phyloP scores from a whole-genome alignment of 306 rosid genomes.

The Prunus padus region DNA sequence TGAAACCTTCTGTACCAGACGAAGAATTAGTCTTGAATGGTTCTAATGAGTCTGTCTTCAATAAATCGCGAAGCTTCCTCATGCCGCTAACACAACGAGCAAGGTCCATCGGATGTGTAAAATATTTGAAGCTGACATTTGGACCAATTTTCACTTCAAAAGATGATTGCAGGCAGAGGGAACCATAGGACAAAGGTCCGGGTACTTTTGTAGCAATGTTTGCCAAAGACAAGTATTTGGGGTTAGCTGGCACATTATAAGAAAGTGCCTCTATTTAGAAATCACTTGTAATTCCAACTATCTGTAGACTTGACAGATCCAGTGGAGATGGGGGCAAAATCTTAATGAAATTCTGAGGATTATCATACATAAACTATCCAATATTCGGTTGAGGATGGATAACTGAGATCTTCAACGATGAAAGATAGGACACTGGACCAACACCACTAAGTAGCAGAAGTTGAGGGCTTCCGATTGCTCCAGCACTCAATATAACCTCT shows the following conservation, averaged over 20 bases:
- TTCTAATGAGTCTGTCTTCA: neutral
- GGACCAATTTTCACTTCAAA: slow-evolving; percentile 1
- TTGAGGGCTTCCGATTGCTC: slow-evolving; percentile 38
- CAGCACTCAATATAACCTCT: slow-evolving; percentile 36
- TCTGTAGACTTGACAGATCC: neutral
- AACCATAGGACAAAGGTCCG: neutral
- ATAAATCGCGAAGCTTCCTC: slow-evolving; percentile 14
- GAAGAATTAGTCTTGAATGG: neutral
- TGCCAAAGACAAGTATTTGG: neutral
- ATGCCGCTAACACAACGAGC: slow-evolving; percentile 12
- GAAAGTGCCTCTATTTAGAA: neutral
- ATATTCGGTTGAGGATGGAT: slow-evolving; percentile 21
- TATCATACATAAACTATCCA: slow-evolving; percentile 29
- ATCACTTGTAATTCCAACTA: slow-evolving; percentile 1
- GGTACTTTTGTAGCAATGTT: neutral
- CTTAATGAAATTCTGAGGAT: slow-evolving; percentile 21
- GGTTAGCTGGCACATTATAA: too few species aligned
- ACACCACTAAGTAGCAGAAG: slow-evolving; percentile 33
- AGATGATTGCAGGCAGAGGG: neutral
- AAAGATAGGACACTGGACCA: slow-evolving; percentile 24
- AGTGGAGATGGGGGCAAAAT: slow-evolving; percentile 2
- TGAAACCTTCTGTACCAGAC: neutral
- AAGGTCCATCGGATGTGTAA: neutral
- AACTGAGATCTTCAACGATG: slow-evolving; percentile 14
- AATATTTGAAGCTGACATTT: slow-evolving; percentile 17